Evolutionary conservation across 441 rosid genomes (phyloP), one percentile per base, ranked within the genome.

Genomic region (Geranium incanum): DNA sequence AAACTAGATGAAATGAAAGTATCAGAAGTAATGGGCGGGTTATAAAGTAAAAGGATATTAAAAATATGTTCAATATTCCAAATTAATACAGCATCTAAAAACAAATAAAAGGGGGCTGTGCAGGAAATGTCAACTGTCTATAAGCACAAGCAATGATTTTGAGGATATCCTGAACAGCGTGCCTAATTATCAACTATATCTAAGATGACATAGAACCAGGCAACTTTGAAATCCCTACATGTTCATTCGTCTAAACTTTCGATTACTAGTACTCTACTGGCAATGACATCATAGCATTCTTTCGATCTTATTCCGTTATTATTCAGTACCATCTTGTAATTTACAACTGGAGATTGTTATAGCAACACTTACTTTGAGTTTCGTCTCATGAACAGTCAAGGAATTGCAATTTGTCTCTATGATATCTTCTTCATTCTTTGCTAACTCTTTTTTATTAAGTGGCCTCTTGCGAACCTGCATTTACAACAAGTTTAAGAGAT

Each of bases 401-500:
- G 93, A 72, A 78, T 92, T 95, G 72, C 83, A 84, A 80, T 69
- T 77, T 38, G 97, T 88, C 65, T 90, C 97, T 74, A 95, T 75
- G 36, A 95, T 95, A 83, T 95, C 99, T 81, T 95, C 97, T 81
- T 95, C 99, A 74, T 86, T 92, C 81, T 87, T 90, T 6, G 97
- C 82, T 15, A 88, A 79, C 82, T 95, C 99, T 81, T 95, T 95
- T 78, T 95, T 92, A 77, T 95, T 95, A 80, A 95, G 84, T 66
- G 97, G 97, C 80, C 99, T 81, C 86, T 95, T 95, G 65, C 99
- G 97, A 70, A 95, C 99, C 99, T 95, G 87, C 70, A 70, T 65
- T 74, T 33, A 64, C 74, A 81, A 73, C 33, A 82, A 70, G 43
- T 73, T 65, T 7, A 63, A 63, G 33, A 75, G n/a, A 50, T 11